phyloP scores from a whole-genome alignment of 2,329 filamentous ascomycete species.

The Rhytidhysteron rufulum region DNA sequence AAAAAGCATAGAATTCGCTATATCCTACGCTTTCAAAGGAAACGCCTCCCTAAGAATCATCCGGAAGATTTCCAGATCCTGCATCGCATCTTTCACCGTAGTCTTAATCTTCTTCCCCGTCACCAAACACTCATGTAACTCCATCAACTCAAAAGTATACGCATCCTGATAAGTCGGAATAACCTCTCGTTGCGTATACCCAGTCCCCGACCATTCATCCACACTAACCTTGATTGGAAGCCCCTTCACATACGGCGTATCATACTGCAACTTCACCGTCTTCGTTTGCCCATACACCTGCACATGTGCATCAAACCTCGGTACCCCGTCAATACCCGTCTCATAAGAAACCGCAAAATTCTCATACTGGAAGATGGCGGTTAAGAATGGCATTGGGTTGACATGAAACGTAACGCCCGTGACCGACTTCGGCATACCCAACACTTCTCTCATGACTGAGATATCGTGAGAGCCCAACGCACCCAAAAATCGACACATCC shows the following conservation, averaged over 20 bases:
- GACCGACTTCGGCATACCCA: slow-evolving; percentile 5
- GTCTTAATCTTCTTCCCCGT: slow-evolving; percentile 29
- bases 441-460: slow-evolving; percentile 50
- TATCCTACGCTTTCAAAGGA: too few relatives aligned
- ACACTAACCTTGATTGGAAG: slow-evolving; percentile 20
- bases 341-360: slow-evolving; percentile 10
- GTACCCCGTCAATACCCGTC: slow-evolving; percentile 8
- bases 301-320: slow-evolving; percentile 9
- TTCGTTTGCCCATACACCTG: slow-evolving; percentile 8
- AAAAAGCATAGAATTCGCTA: too few relatives aligned
- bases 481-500: slow-evolving; percentile 43
- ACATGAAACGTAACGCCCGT: slow-evolving; percentile 5
- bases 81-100: slow-evolving; percentile 30
- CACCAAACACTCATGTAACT: slow-evolving; percentile 33
- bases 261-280: slow-evolving; percentile 7
- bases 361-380: slow-evolving; percentile 7
- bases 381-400: slow-evolving; percentile 5
- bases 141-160: slow-evolving; percentile 33
- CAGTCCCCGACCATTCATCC: slow-evolving; percentile 24
- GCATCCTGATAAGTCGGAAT: slow-evolving; percentile 35
- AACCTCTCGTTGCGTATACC: slow-evolving; percentile 21
- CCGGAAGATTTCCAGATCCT: slow-evolving; percentile 29
- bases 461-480: slow-evolving; percentile 54
- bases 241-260: slow-evolving; percentile 10
- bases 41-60: too few relatives aligned